Evolutionary conservation across 108 stramenopile genomes (phyloP).

Genomic region (Phaeodactylum tricornutum): DNA sequence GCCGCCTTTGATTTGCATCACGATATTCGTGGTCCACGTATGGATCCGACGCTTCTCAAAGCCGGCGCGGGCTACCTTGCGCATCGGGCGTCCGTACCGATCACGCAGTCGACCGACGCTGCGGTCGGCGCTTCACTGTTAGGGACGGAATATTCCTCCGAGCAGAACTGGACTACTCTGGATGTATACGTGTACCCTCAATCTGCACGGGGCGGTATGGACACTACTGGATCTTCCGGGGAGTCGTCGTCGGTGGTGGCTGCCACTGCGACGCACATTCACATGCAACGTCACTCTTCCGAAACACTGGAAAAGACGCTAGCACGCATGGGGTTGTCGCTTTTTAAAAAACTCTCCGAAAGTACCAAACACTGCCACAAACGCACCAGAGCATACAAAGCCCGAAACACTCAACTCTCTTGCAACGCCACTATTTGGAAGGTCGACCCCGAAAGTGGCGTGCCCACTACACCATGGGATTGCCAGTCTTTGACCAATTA

Average conservation of each 20-base stretch:
- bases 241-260: not conserved
- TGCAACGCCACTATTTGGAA: not conserved
- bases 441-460: not conserved
- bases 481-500: not conserved
- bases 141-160: not conserved
- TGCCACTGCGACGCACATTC: not conserved
- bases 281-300: not conserved
- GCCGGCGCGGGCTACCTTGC: not conserved
- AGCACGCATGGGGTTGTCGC: not conserved
- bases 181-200: not conserved
- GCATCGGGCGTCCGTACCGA: not conserved
- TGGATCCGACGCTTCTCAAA: not conserved
- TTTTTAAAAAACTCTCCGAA: not conserved
- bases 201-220: not conserved
- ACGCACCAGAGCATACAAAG: not conserved
- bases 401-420: not conserved
- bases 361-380: not conserved
- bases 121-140: not conserved
- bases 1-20: not conserved
- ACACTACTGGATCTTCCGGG: not conserved
- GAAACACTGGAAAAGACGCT: constrained; percentile 1
- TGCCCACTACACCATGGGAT: not conserved
- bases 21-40: not conserved
- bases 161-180: not conserved
- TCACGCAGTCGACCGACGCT: not conserved